Conservation (phyloP, 805 yeast species). For the Nakazawaea wickerhamii region DNA sequence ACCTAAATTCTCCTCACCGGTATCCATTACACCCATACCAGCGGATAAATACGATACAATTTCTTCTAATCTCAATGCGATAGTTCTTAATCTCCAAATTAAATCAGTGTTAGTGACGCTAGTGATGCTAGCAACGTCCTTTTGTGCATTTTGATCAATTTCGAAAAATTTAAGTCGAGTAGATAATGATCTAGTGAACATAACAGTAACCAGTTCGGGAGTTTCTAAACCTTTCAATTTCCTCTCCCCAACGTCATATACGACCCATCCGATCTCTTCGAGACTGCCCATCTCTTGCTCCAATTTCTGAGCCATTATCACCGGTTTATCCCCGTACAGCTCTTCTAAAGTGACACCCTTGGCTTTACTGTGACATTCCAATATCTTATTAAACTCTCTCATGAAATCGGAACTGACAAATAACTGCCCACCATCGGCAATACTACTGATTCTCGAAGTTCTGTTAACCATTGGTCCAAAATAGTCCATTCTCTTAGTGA, state of each 20-base stretch:
- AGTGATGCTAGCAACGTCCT: constrained; percentile 18
- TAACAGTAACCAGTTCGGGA: constrained; percentile 78
- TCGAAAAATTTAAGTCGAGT: constrained; percentile 50
- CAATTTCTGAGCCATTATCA: constrained; percentile 45
- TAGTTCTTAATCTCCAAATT: constrained; percentile 38
- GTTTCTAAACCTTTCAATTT: constrained; percentile 92
- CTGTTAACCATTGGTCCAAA: constrained; percentile 98
- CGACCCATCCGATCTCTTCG: constrained; percentile 62
- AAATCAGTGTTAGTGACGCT: constrained; percentile 26
- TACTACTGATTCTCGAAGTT: constrained; percentile 87
- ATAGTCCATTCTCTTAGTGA: constrained; percentile 96
- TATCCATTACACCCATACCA: constrained; percentile 27
- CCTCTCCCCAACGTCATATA: constrained; percentile 72
- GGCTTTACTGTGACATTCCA: constrained; percentile 40
- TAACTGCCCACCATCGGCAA: constrained; percentile 98
- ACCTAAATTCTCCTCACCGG: constrained; percentile 22
- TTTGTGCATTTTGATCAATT: constrained; percentile 18
- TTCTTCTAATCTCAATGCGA: constrained; percentile 54
- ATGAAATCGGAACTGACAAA: constrained; percentile 80
- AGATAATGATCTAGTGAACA: constrained; percentile 62
- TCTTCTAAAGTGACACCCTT: constrained; percentile 26
- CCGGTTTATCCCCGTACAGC: constrained; percentile 38
- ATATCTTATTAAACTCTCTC: constrained; percentile 59
- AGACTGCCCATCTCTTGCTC: constrained; percentile 62
- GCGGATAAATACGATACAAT: constrained; percentile 47